Evolutionary conservation across 768 basidiomycete species (phyloP), one percentile per base, ranked within the genome.

Genomic region (Lactifluus rugatus): DNA sequence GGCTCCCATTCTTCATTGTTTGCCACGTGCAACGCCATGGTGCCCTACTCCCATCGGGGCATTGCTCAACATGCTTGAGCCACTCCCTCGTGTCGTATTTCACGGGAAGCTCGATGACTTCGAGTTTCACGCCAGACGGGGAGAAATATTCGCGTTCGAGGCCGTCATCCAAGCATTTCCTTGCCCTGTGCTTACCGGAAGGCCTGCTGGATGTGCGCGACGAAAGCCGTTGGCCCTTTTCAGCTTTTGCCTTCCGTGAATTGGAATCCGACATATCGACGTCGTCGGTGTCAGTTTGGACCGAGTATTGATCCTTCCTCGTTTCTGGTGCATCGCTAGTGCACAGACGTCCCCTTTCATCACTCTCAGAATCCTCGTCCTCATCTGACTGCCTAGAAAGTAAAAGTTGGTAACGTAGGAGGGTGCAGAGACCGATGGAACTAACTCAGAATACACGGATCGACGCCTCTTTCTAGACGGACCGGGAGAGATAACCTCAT

Each of bases 21-120:
- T 68, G 63, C 76, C 76, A 77, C 48, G 71, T 72, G 67, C 76
- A 76, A 46, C 69, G 65, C 71, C 72, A 76, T 54, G 70, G 51
- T 47, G 57, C 51, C 48, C 25, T 55, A 52, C 63, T 55, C 48
- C 54, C 48, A 5, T 64, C 62, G 5, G 61, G 58, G 49, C 47
- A 62, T 50, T 44, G 46, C 16, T 62, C 63, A 19, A 62, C 57
- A 49, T 62, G 31, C 42, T 58, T 55, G 45, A 62, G 56, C 52
- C 56, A 62, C 45, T 58, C 61, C 41, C 47, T 62, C 3, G 56
- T 58, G 47, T 64, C 63, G 47, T 64, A 64, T 45, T 58, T 49
- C 47, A 64, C 61, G 28, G 56, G 56, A 28, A 64, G 56, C 56
- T 64, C 63, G 34, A 62, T 26, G 39, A 64, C 63, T 16, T 64